Percentiles rank a stretch among this genome's conserved stretches.
phyloP scores from a whole-genome alignment of 768 basidiomycete species.

The Gelatoporia subvermispora region DNA sequence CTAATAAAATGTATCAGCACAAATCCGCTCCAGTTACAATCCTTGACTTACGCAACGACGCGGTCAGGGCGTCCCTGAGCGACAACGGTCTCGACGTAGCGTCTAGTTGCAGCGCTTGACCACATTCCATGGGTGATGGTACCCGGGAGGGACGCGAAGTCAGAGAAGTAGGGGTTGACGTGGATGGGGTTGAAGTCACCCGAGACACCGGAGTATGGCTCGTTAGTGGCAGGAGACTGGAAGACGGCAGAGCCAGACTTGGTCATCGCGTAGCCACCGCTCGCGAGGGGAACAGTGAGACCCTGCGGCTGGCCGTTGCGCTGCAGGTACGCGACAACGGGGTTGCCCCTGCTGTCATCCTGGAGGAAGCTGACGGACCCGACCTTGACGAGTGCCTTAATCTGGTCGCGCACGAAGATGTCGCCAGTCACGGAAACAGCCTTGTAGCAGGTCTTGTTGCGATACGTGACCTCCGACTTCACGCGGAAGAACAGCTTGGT shows the following conservation, averaged over 20 bases:
- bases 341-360: slow-evolving; percentile 88
- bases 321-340: slow-evolving; percentile 87
- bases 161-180: slow-evolving; percentile 96
- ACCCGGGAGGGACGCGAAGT: slow-evolving; percentile 86
- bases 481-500: slow-evolving; percentile 87
- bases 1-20: slow-evolving; percentile 3
- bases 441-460: slow-evolving; percentile 82
- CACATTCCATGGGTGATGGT: slow-evolving; percentile 99
- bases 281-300: slow-evolving; percentile 68
- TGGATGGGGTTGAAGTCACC: slow-evolving; percentile 99
- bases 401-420: slow-evolving; percentile 82
- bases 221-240: slow-evolving; percentile 85
- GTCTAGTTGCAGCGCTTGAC: slow-evolving; percentile 91
- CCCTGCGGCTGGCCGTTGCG: slow-evolving; percentile 84
- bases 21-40: background rate
- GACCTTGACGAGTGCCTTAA: slow-evolving; percentile 85
- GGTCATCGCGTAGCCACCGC: slow-evolving; percentile 83
- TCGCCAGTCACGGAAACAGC: slow-evolving; percentile 80
- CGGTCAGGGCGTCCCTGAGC: slow-evolving; percentile 91
- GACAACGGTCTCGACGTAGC: slow-evolving; percentile 88
- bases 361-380: slow-evolving; percentile 83
- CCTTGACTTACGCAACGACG: slow-evolving; percentile 67
- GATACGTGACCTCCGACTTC: slow-evolving; percentile 83
- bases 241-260: slow-evolving; percentile 59
- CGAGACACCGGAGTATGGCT: slow-evolving; percentile 92